phyloP scores from a whole-genome alignment of 2,329 filamentous ascomycete genomes.

The Bipolaris gigantea region DNA sequence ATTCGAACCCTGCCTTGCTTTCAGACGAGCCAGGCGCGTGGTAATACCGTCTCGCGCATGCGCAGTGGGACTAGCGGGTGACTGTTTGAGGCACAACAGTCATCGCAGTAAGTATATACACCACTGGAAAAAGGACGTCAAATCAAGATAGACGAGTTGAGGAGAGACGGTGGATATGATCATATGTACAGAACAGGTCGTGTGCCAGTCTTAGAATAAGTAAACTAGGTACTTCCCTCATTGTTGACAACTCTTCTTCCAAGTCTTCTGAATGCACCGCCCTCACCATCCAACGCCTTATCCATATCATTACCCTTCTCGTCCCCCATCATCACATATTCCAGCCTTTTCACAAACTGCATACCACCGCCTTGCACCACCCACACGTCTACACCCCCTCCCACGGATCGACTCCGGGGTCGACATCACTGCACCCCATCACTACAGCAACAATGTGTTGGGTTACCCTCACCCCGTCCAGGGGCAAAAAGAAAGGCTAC shows the following conservation, averaged over 20 bases:
- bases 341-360: slow-evolving; percentile 22
- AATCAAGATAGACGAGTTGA: slow-evolving; percentile 8
- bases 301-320: slow-evolving; percentile 19
- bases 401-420: slow-evolving; percentile 23
- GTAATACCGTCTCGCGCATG: slow-evolving; percentile 8
- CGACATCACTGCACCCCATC: slow-evolving; percentile 10
- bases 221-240: slow-evolving; percentile 12
- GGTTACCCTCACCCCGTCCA: slow-evolving; percentile 35
- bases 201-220: slow-evolving; percentile 18
- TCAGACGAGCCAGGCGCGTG: slow-evolving; percentile 22
- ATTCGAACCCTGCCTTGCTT: slow-evolving; percentile 15
- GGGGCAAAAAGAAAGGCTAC: slow-evolving; percentile 20
- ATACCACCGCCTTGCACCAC: slow-evolving; percentile 29
- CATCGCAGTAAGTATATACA: slow-evolving; percentile 21
- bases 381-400: slow-evolving; percentile 23
- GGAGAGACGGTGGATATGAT: slow-evolving; percentile 9
- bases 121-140: slow-evolving; percentile 11
- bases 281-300: slow-evolving; percentile 18
- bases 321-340: slow-evolving; percentile 25
- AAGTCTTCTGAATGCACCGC: slow-evolving; percentile 26
- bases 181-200: slow-evolving; percentile 10
- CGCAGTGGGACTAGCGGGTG: slow-evolving; percentile 24
- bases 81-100: slow-evolving; percentile 11
- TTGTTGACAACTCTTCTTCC: slow-evolving; percentile 8
- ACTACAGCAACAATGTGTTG: slow-evolving; percentile 34